phyloP scores from a whole-genome alignment of 495 filamentous ascomycete genomes.

The Trichoderma gamsii region DNA sequence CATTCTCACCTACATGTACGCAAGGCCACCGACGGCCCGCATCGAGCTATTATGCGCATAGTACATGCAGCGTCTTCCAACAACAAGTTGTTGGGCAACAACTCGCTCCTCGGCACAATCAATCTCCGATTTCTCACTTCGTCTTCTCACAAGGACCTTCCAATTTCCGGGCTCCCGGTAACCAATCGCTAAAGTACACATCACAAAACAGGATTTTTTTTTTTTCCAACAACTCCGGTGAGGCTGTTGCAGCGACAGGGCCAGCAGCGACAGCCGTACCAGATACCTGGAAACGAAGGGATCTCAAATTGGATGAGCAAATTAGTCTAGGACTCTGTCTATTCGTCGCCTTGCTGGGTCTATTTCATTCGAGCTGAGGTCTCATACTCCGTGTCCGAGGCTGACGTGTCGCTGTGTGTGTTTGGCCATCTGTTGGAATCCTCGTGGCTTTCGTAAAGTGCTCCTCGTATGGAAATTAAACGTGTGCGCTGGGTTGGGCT shows the following conservation, averaged over 20 bases:
- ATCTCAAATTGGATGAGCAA: too few species aligned
- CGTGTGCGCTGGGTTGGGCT: too few species aligned
- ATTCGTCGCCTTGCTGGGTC: background rate
- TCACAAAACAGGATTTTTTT: background rate
- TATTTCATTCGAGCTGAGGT: background rate
- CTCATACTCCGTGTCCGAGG: background rate
- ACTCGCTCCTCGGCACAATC: background rate
- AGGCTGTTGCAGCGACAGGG: too few species aligned
- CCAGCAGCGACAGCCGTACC: background rate
- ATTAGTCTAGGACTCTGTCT: background rate
- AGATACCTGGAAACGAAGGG: background rate
- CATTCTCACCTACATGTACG: background rate
- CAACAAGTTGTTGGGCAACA: background rate
- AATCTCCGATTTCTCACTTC: background rate
- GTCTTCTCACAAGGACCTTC: background rate
- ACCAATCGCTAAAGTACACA: background rate
- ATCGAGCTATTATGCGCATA: background rate
- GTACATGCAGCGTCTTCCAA: background rate
- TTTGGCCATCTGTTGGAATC: too few species aligned
- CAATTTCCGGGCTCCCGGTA: conserved; percentile 4
- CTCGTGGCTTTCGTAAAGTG: too few species aligned
- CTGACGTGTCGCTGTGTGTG: background rate
- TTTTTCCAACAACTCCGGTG: background rate
- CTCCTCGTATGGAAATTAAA: background rate
- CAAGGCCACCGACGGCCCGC: too few species aligned